A percentile compares a stretch with the other conserved stretches of the same genome.
Conservation (phyloP, 345 rosid species). For the Luvunga scandens region DNA sequence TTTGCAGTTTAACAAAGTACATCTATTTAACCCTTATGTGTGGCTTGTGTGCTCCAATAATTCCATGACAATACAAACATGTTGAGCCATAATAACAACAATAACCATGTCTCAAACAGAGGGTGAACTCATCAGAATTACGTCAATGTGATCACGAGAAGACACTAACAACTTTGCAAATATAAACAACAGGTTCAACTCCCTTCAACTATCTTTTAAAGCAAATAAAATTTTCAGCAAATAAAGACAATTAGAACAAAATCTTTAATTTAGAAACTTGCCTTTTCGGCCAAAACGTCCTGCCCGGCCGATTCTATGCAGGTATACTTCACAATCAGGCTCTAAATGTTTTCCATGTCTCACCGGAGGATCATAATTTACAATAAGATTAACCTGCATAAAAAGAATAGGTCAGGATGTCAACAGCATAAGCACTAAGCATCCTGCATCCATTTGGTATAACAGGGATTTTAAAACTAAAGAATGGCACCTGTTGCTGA, state of each 20-base stretch:
- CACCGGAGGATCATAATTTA: slow-evolving; percentile 78
- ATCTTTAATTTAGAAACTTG: slow-evolving; percentile 15
- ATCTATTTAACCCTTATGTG: too few species aligned
- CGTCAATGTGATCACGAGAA: neutral
- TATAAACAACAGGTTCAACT: neutral
- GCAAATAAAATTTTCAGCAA: neutral
- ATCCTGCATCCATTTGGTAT: neutral
- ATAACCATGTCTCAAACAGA: neutral
- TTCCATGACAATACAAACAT: neutral
- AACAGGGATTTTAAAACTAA: neutral
- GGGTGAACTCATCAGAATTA: neutral
- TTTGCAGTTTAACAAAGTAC: neutral
- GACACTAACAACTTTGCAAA: neutral
- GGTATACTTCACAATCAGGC: slow-evolving; percentile 87
- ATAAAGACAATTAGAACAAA: neutral
- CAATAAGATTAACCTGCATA: slow-evolving; percentile 80
- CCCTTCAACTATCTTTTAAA: neutral
- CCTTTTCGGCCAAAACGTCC: slow-evolving; percentile 98
- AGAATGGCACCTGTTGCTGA: slow-evolving; percentile 62
- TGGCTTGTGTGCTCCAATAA: neutral
- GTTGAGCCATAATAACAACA: neutral
- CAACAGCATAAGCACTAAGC: neutral
- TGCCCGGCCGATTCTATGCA: slow-evolving; percentile 96
- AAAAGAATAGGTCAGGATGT: slow-evolving; percentile 4
- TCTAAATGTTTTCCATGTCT: slow-evolving; percentile 47